Evolutionary conservation across 1,284 basidiomycete genomes (phyloP), one percentile per base, ranked within the genome.

Genomic region (Somion occarium): DNA sequence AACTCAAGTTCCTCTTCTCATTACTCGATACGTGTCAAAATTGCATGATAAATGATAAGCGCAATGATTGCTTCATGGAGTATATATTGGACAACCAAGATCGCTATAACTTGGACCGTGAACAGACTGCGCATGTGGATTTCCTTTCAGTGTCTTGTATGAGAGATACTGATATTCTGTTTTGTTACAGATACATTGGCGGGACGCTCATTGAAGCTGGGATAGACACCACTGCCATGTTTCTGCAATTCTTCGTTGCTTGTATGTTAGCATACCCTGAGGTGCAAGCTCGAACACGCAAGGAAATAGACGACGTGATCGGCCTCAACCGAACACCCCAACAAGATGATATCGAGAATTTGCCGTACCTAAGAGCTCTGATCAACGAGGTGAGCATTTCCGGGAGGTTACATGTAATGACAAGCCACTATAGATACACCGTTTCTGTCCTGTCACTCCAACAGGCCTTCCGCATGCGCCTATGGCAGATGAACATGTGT

Each of bases 241-340:
- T 57, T 45, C 37, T 68, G 13, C 59, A 63, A 27, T 59, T 57
- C 2, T 55, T 68, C 19, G 53, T 69, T 20, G 52, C 65, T 24
- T 57, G 61, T 1, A 54, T 68, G 53, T 54, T 63, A 3, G 51
- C 56, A 4, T 58, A 64, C 50, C 69, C 67, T 3, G 63, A 68
- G 20, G 55, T 60, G 20, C 67, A 67, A 49, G 34, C 52, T 12
- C 61, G 62, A 30, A 68, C 67, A 1, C 68, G 67, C 34, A 59
- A 56, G 38, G 69, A 73, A 54, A 54, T 73, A n/a, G 70, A 73
- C 53, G 50, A 52, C n/a, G 62, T 72, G 12, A 57, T 72, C 42
- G 70, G 70, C 1, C 26, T 38, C 3, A 61, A 65, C 11, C 53
- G 69, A 26, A 38, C 64, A 7, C 73, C 73, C 0, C 56, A 55